Evolutionary conservation across 192 early-diverging fungal genomes (phyloP).

Genomic region (Chytriomyces sp.): DNA sequence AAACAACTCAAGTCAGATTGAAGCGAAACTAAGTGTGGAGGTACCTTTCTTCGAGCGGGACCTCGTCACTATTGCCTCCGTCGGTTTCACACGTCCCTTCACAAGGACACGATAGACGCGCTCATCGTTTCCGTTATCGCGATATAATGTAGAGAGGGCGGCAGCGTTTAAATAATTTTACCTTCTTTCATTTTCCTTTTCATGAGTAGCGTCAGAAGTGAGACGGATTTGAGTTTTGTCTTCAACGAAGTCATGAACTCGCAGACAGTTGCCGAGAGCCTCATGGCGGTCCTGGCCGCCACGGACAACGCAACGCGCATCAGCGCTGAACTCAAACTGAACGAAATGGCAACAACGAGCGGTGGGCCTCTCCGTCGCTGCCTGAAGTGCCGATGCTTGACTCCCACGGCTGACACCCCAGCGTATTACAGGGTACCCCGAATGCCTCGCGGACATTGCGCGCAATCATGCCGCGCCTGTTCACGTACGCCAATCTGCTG

Average conservation of each 20-base stretch:
- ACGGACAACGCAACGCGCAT: slow-evolving; percentile 5
- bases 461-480: not conserved
- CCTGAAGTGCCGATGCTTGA: not conserved
- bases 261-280: not conserved
- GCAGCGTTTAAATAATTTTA: slow-evolving; percentile 77
- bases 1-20: too few relatives aligned
- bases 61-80: too few relatives aligned
- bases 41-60: too few relatives aligned
- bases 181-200: too few relatives aligned
- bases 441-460: slow-evolving; percentile 7
- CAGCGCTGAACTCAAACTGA: slow-evolving; percentile 4
- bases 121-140: slow-evolving; percentile 58
- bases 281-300: slow-evolving; percentile 4
- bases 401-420: not conserved
- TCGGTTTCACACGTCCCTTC: slow-evolving; percentile 75
- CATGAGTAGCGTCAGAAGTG: too few relatives aligned
- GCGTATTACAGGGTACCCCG: slow-evolving; percentile 1
- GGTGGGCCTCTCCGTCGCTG: slow-evolving; percentile 1
- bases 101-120: slow-evolving; percentile 67
- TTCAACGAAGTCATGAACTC: not conserved
- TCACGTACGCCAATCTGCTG: slow-evolving; percentile 17
- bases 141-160: slow-evolving; percentile 75
- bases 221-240: too few relatives aligned
- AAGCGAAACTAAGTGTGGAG: too few relatives aligned
- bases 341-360: not conserved